Evolutionary conservation across 768 basidiomycete genomes (phyloP), one percentile per base, ranked within the genome.

Genomic region (Hypsizygus marmoreus): DNA sequence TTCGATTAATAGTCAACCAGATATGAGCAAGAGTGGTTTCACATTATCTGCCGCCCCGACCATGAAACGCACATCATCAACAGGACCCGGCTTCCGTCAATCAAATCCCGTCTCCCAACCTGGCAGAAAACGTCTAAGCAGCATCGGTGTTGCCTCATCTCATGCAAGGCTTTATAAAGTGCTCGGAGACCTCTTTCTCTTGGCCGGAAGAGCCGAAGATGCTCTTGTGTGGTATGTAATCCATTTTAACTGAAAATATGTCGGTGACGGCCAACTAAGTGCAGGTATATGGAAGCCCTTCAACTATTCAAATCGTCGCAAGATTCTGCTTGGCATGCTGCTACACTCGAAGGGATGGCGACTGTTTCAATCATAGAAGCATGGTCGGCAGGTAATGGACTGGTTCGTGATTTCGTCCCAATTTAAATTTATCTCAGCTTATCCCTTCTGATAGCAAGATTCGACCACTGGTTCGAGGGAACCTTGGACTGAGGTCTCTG

Each of bases 311-410:
- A 86, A 64, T 72, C 73, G 1, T 75, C 81, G 6, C 80, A 82
- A 44, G 95, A 97, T 64, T 67, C 79, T 17, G 73, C 88, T 20
- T 99, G 95, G 95, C 88, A 94, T 62, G 95, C 91, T 0, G 83
- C 87, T 10, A 84, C 86, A 0, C 70, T 91, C 34, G 97, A 99
- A 69, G 91, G 92, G 4, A 64, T 94, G 56, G 89, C 88, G 2
- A 88, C 88, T 2, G 73, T 87, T 22, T 75, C 81, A 7, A 73
- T 95, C 9, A 73, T 97, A 14, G 92, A 95, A 47, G 84, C 87
- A 6, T 97, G 93, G 92, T 76, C 84, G 19, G 72, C 76, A 33
- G 82, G 79, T n/a, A 78, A 86, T 56, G 86, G 84, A 51, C 60
- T 84, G 54, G 89, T 91, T 51, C 50, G 86, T 79, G 36, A 43